Percentiles rank a stretch among this genome's conserved stretches.
Evolutionary conservation across 73 alveolate species (phyloP).

Genomic region (Blepharisma stoltei): DNA sequence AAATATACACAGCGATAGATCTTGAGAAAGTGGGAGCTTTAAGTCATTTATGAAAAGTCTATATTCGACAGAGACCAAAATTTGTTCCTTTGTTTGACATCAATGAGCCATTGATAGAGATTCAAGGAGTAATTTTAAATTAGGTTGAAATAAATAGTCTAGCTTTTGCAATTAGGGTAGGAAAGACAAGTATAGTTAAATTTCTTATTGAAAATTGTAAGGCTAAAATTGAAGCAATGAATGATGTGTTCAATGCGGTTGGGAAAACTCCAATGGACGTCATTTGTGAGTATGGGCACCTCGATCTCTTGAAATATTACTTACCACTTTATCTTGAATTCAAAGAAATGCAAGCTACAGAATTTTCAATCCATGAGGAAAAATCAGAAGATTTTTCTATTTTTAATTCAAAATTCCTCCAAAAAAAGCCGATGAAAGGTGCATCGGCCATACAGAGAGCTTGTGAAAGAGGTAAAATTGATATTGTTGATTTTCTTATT

Average conservation of each 20-base stretch:
- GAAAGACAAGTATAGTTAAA: background rate
- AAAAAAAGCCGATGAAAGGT: background rate
- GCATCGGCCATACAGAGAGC: constrained; percentile 11
- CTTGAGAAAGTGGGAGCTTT: too few species aligned
- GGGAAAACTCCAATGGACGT: background rate
- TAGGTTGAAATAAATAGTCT: background rate
- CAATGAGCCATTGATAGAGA: too few species aligned
- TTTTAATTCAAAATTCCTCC: background rate
- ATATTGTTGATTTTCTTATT: background rate
- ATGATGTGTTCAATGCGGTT: background rate
- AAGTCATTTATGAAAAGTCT: too few species aligned
- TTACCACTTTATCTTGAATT: constrained; percentile 7
- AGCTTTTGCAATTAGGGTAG: background rate
- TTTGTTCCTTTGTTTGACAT: too few species aligned
- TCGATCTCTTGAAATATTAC: constrained; percentile 25
- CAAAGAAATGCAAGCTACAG: background rate
- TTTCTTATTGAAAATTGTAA: background rate
- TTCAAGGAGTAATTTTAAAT: too few species aligned
- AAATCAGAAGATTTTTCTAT: background rate
- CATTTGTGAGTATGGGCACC: constrained; percentile 26
- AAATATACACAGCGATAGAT: too few species aligned
- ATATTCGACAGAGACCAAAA: too few species aligned
- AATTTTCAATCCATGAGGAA: background rate
- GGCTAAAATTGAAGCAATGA: background rate
- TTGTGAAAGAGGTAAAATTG: background rate